Evolutionary conservation across 2,329 filamentous ascomycete species (phyloP).

Genomic region (Furcasterigmium furcatum): DNA sequence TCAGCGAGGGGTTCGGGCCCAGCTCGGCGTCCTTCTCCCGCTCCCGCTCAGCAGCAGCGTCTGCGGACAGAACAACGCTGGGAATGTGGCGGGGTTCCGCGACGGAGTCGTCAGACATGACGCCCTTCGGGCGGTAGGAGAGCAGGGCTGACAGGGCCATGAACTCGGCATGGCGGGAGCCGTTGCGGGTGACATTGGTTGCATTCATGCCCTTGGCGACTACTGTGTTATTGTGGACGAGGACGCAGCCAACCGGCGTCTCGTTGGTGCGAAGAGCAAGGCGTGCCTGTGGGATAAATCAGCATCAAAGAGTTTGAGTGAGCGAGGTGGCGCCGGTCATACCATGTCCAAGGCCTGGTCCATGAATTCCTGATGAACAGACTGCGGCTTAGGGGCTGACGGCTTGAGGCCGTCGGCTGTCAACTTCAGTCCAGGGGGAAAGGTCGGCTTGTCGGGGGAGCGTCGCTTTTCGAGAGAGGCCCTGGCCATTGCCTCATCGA

Average conservation of each 20-base stretch:
- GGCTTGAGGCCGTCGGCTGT: not conserved
- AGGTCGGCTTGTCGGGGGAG: not conserved
- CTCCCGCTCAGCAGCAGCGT: constrained; percentile 5
- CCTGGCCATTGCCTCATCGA: constrained; percentile 13
- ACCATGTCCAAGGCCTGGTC: constrained; percentile 85
- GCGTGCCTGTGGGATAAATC: constrained; percentile 59
- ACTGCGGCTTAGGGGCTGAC: constrained; percentile 25
- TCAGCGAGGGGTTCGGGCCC: constrained; percentile 20
- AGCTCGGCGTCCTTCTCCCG: constrained; percentile 19
- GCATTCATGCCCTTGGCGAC: constrained; percentile 95
- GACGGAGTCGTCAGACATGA: constrained; percentile 5
- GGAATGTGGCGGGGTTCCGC: constrained; percentile 14
- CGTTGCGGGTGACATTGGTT: constrained; percentile 86
- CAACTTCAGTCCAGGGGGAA: not conserved
- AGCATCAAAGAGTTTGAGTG: constrained; percentile 1
- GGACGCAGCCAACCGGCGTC: constrained; percentile 93
- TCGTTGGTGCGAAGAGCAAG: constrained; percentile 82
- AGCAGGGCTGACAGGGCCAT: constrained; percentile 69
- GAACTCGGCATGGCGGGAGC: constrained; percentile 93
- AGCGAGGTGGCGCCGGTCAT: constrained; percentile 25
- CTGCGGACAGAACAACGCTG: constrained; percentile 12
- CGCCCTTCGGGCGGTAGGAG: constrained; percentile 30
- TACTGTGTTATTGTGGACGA: constrained; percentile 75
- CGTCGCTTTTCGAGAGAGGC: constrained; percentile 13
- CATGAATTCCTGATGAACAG: constrained; percentile 64